Percentiles rank a stretch among this genome's conserved stretches.
Conservation (phyloP, 495 filamentous ascomycete species). For the Alectoria sarmentosa region DNA sequence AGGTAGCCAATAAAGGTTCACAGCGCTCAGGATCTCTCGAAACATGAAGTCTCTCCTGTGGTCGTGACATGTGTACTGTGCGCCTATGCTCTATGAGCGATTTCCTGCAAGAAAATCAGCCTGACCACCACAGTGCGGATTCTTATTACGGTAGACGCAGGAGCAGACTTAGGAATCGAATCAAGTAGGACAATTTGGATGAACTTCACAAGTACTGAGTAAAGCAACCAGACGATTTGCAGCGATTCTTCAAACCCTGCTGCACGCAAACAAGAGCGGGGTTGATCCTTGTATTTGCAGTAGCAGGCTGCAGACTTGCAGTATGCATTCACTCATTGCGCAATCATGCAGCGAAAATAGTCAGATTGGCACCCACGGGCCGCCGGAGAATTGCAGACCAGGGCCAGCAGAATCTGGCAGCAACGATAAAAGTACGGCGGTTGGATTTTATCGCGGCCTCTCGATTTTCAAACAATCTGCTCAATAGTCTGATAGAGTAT, state of each 20-base stretch:
- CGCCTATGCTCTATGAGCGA: not conserved
- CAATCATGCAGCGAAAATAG: not conserved
- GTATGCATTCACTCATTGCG: too few species aligned
- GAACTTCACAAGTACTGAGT: not conserved
- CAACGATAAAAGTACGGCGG: not conserved
- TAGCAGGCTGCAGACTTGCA: not conserved
- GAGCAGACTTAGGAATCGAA: not conserved
- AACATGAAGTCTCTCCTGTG: not conserved
- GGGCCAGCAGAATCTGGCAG: not conserved
- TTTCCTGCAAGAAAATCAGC: not conserved
- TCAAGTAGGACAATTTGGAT: not conserved
- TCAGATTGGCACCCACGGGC: not conserved
- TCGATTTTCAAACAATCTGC: too few species aligned
- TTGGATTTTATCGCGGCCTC: not conserved
- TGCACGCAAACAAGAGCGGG: not conserved
- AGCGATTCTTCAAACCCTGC: not conserved
- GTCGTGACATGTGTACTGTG: not conserved
- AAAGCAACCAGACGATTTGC: not conserved
- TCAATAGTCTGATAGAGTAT: not conserved
- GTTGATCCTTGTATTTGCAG: not conserved
- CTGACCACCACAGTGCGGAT: not conserved
- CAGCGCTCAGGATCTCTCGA: not conserved
- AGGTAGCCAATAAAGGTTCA: not conserved
- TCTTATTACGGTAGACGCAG: not conserved
- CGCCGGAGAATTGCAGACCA: not conserved